Percentiles rank a stretch among this genome's conserved stretches.
These are phyloP conservation scores for Lactarius quietus DNA, from an alignment of 768 basidiomycete genomes.

Conservation along the genomic window DNA sequence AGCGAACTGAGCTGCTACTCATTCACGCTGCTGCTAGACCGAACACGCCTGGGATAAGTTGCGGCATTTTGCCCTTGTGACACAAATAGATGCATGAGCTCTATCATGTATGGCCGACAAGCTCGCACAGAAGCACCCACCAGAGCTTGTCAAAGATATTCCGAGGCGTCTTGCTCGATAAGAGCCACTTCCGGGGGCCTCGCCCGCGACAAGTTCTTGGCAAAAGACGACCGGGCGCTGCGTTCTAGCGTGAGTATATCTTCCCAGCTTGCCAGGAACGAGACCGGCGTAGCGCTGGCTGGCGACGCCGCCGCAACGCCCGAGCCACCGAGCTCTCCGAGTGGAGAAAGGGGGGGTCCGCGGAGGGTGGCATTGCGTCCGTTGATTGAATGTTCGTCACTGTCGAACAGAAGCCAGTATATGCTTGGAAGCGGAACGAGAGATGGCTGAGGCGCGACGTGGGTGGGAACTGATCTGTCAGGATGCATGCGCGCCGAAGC, in stretches of 20 bases:
- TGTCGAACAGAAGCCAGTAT: slow-evolving; percentile 20
- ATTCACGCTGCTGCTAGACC: background rate
- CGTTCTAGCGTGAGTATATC: slow-evolving; percentile 20
- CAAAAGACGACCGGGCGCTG: slow-evolving; percentile 8
- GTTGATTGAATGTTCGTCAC: background rate
- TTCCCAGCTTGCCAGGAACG: slow-evolving; percentile 21
- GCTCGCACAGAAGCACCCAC: background rate
- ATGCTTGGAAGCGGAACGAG: slow-evolving; percentile 13
- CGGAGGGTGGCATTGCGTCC: background rate
- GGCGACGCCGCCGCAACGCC: background rate
- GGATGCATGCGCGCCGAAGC: background rate
- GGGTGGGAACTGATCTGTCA: background rate
- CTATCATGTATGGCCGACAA: background rate
- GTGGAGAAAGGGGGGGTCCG: background rate
- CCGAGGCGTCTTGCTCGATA: background rate
- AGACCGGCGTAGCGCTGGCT: slow-evolving; percentile 15
- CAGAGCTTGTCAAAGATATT: background rate
- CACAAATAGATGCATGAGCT: background rate
- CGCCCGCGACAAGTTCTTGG: background rate
- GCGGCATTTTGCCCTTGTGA: background rate
- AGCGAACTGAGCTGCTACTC: background rate
- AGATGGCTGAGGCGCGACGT: background rate
- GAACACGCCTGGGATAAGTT: background rate
- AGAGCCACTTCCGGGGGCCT: background rate
- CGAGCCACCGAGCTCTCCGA: background rate